These are phyloP conservation scores for Cladosporium sp. DNA, from an alignment of 2,329 filamentous ascomycete genomes.

Conservation along the genomic window DNA sequence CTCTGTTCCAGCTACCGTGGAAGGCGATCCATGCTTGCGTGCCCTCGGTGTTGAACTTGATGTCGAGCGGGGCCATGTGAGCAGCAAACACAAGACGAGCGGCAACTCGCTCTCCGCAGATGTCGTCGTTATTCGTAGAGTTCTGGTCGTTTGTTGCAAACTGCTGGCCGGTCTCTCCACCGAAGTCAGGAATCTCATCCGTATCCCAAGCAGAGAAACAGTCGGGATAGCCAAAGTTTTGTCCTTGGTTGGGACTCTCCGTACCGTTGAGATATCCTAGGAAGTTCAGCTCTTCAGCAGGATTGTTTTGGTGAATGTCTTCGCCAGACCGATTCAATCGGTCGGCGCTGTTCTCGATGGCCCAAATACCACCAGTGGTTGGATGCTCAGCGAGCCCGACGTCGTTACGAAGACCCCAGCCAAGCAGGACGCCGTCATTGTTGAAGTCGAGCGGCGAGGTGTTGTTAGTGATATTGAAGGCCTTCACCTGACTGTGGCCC, in stretches of 20 bases:
- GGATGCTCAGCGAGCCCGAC: constrained; percentile 66
- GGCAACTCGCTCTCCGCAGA: constrained; percentile 38
- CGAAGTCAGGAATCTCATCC: constrained; percentile 44
- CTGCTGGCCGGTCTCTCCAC: constrained; percentile 44
- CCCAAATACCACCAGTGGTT: constrained; percentile 45
- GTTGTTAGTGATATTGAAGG: constrained; percentile 46
- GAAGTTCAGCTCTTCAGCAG: constrained; percentile 66
- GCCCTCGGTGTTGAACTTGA: constrained; percentile 60
- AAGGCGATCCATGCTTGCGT: constrained; percentile 63
- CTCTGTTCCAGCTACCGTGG: constrained; percentile 63
- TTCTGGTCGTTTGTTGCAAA: constrained; percentile 47
- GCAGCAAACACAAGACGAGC: constrained; percentile 58
- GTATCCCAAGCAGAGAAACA: constrained; percentile 66
- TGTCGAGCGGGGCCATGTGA: constrained; percentile 68
- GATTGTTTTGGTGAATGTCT: constrained; percentile 36
- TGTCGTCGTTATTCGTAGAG: constrained; percentile 44
- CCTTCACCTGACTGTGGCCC: constrained; percentile 65
- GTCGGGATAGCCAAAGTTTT: constrained; percentile 67
- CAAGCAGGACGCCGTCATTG: constrained; percentile 48
- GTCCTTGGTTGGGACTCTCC: constrained; percentile 36
- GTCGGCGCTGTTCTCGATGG: constrained; percentile 69
- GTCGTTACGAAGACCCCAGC: constrained; percentile 70
- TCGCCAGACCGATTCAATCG: constrained; percentile 40
- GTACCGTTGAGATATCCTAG: constrained; percentile 59
- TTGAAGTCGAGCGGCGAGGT: constrained; percentile 43